Percentiles rank a stretch among this genome's conserved stretches.
phyloP scores from a whole-genome alignment of 139 green algal genomes.

The Chlorella sp. region DNA sequence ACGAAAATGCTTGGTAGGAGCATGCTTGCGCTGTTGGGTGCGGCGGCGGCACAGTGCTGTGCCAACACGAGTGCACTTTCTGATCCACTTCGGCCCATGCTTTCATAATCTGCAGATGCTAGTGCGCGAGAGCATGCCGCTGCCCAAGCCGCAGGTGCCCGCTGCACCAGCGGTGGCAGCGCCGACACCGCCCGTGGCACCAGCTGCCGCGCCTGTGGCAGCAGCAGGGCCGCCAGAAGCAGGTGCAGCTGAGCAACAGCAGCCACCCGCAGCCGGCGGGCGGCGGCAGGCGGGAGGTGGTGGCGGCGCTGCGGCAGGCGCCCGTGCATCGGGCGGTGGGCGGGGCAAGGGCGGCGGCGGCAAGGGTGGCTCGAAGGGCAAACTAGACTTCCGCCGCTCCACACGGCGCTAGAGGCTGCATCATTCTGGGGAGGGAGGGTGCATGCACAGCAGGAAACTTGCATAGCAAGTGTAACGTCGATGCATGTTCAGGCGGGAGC shows the following conservation, averaged over 20 bases:
- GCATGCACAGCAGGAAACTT: neutral
- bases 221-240: too few species aligned
- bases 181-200: neutral
- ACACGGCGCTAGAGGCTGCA: neutral
- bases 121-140: conserved; percentile 22
- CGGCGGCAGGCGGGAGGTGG: neutral
- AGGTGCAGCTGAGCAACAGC: neutral
- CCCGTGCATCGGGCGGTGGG: neutral
- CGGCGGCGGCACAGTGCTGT: neutral
- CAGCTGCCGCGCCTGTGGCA: neutral
- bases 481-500: too few species aligned
- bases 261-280: neutral
- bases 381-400: neutral
- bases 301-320: too few species aligned
- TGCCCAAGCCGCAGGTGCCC: neutral
- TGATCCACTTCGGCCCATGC: too few species aligned
- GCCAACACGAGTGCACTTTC: too few species aligned
- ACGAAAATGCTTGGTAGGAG: neutral
- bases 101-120: conserved; percentile 21
- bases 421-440: neutral
- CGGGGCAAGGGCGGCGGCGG: neutral
- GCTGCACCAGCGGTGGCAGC: neutral
- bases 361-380: neutral
- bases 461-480: neutral
- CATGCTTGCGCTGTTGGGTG: neutral